These are phyloP conservation scores for Parastagonospora nodorum DNA, from an alignment of 2,329 filamentous ascomycete species.

Conservation along the genomic window DNA sequence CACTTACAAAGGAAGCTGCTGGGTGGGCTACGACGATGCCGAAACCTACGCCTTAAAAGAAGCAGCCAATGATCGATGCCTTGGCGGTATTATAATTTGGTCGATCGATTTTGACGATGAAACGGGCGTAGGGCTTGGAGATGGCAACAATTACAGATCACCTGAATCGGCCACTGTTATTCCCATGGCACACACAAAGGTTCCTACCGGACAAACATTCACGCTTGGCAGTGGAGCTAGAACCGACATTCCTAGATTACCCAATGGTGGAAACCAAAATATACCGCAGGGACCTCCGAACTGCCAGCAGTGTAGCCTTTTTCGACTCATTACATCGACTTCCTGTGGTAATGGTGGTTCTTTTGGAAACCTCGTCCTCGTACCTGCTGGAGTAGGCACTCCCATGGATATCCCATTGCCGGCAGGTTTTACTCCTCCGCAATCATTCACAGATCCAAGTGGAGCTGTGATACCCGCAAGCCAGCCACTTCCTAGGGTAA, in stretches of 20 bases:
- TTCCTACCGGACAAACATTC: conserved; percentile 9
- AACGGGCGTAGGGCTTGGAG: conserved; percentile 7
- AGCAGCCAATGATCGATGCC: conserved; percentile 34
- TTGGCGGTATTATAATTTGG: conserved; percentile 32
- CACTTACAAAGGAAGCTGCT: conserved; percentile 35
- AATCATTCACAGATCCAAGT: conserved; percentile 26
- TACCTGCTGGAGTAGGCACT: conserved; percentile 6
- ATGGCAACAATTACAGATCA: conserved; percentile 7
- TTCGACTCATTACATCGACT: conserved; percentile 10
- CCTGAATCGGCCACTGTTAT: conserved; percentile 11
- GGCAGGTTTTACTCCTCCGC: conserved; percentile 10
- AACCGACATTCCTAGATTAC: conserved; percentile 8
- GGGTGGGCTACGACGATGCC: conserved; percentile 48
- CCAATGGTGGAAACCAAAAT: conserved; percentile 12
- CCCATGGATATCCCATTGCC: conserved; percentile 14
- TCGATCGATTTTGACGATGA: conserved; percentile 18
- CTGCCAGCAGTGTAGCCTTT: conserved; percentile 14
- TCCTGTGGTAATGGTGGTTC: conserved; percentile 13
- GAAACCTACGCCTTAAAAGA: conserved; percentile 53
- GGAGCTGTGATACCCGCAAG: conserved; percentile 23
- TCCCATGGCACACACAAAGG: conserved; percentile 6
- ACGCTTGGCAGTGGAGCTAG: conserved; percentile 4
- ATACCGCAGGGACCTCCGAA: conserved; percentile 7
- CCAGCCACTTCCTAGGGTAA: conserved; percentile 30
- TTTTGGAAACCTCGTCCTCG: conserved; percentile 6